Evolutionary conservation across 2,329 filamentous ascomycete species (phyloP).

Genomic region (Chaetomiaceae sp.): DNA sequence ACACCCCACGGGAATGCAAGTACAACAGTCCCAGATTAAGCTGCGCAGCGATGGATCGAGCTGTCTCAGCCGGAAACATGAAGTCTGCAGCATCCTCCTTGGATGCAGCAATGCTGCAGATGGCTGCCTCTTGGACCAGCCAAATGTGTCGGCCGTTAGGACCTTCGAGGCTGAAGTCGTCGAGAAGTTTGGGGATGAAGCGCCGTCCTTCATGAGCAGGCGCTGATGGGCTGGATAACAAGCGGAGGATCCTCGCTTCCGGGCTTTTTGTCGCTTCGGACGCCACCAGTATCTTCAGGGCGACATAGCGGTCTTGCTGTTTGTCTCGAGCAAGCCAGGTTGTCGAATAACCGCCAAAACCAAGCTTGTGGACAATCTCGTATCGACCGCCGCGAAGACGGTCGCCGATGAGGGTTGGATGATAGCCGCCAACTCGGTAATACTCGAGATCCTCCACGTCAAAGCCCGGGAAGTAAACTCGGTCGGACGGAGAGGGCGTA

Average conservation of each 20-base stretch:
- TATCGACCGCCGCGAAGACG: slow-evolving; percentile 30
- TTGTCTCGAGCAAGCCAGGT: slow-evolving; percentile 39
- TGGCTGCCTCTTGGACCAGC: slow-evolving; percentile 15
- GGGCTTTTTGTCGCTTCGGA: slow-evolving; percentile 6
- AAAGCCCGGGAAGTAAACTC: slow-evolving; percentile 2
- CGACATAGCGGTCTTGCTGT: slow-evolving; percentile 26
- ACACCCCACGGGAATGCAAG: slow-evolving; percentile 18
- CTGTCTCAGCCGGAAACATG: slow-evolving; percentile 20
- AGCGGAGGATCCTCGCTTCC: background rate
- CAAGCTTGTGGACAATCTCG: slow-evolving; percentile 36
- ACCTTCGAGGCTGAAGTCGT: slow-evolving; percentile 18
- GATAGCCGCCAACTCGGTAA: slow-evolving; percentile 6
- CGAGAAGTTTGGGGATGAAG: slow-evolving; percentile 17
- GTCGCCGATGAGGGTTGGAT: slow-evolving; percentile 7
- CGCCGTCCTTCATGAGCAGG: no score
- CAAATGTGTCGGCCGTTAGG: slow-evolving; percentile 21
- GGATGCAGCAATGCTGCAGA: slow-evolving; percentile 10
- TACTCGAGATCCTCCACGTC: slow-evolving; percentile 9
- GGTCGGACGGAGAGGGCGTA: background rate
- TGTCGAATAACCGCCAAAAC: slow-evolving; percentile 37
- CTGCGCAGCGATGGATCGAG: slow-evolving; percentile 21
- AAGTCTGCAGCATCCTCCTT: slow-evolving; percentile 10
- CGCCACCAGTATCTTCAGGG: slow-evolving; percentile 30
- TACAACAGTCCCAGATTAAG: slow-evolving; percentile 18
- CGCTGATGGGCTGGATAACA: background rate